Conservation (phyloP, 2,329 filamentous ascomycete species). For the Cryphonectria nitschkei region DNA sequence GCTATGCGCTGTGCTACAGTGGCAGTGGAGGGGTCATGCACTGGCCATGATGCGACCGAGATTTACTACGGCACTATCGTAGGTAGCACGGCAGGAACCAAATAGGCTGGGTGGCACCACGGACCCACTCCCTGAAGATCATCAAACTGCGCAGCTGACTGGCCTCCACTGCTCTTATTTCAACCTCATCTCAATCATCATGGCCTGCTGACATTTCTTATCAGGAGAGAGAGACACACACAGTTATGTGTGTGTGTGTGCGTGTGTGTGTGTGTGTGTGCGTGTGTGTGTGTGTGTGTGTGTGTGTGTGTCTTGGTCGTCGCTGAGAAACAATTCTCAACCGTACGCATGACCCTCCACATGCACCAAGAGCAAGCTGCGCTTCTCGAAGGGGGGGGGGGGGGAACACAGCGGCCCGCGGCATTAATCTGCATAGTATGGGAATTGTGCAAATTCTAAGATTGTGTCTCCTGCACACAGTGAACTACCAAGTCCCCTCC, state of each 20-base stretch:
- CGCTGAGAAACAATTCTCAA: background rate
- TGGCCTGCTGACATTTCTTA: constrained; percentile 7
- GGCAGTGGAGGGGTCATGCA: background rate
- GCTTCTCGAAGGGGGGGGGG: too few species aligned
- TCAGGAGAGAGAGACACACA: background rate
- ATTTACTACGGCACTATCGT: background rate
- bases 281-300: too few species aligned
- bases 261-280: too few species aligned
- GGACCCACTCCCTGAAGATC: constrained; percentile 5
- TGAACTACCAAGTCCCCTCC: background rate
- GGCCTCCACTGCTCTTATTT: constrained; percentile 5
- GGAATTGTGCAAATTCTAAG: too few species aligned
- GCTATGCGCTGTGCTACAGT: background rate
- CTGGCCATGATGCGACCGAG: background rate
- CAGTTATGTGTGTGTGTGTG: too few species aligned
- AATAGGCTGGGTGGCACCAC: background rate
- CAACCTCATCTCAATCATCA: background rate
- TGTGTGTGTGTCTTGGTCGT: too few species aligned
- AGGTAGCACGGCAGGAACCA: background rate
- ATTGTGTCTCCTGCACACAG: background rate
- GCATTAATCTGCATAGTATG: too few species aligned
- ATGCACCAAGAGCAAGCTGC: background rate
- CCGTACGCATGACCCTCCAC: background rate
- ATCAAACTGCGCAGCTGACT: background rate
- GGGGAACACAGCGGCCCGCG: too few species aligned